Conservation (phyloP, 139 green algal species). For the Astrephomene gubernaculifera region DNA sequence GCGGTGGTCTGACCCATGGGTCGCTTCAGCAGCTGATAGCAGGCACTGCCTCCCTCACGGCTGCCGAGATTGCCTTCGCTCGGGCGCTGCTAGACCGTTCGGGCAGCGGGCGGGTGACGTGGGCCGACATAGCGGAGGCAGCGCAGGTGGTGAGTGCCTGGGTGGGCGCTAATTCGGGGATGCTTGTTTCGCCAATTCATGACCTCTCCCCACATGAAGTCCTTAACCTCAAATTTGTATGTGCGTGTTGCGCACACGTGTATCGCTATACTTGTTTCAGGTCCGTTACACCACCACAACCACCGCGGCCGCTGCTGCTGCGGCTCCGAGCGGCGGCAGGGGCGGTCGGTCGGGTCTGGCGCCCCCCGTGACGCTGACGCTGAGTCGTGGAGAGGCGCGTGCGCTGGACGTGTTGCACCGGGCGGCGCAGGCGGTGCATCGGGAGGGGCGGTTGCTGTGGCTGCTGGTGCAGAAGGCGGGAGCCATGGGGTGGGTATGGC, state of each 20-base stretch:
- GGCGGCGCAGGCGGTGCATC: conserved; percentile 9
- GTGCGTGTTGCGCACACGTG: no score
- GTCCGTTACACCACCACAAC: conserved; percentile 29
- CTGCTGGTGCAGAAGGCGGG: conserved; percentile 21
- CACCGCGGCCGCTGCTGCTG: no score
- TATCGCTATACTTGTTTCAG: no score
- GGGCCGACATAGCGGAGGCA: neutral
- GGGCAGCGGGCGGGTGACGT: conserved; percentile 18
- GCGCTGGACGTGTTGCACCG: conserved; percentile 31
- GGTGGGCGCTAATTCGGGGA: no score
- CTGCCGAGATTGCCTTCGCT: conserved; percentile 13
- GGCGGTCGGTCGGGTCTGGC: neutral
- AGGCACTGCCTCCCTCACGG: conserved; percentile 12
- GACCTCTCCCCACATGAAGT: no score
- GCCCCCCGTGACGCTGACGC: conserved; percentile 23
- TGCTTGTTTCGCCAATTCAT: no score
- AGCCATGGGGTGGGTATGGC: neutral
- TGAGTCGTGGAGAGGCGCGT: neutral
- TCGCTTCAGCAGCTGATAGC: neutral
- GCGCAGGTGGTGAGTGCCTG: neutral
- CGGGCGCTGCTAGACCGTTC: neutral
- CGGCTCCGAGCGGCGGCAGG: no score
- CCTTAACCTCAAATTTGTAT: no score
- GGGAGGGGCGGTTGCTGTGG: conserved; percentile 21
- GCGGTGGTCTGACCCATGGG: neutral